Percentiles rank a stretch among this genome's conserved stretches.
Conservation (phyloP, 768 basidiomycete species). For the Kwoniella europaea region DNA sequence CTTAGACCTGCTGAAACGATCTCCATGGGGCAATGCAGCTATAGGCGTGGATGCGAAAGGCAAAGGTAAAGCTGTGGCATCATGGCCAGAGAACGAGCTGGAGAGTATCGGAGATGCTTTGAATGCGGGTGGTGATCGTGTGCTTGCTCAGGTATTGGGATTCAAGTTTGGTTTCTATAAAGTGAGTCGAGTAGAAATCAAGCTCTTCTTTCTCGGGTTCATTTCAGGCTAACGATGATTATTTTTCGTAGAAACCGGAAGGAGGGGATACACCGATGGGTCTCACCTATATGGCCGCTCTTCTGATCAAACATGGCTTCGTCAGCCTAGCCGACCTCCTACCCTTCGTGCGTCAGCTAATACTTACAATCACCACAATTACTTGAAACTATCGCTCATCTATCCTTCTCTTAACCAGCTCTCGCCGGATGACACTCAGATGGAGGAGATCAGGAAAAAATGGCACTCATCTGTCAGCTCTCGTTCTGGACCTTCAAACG, state of each 20-base stretch:
- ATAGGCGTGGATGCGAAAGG: constrained; percentile 52
- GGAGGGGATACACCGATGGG: constrained; percentile 72
- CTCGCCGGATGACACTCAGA: constrained; percentile 74
- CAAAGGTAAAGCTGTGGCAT: constrained; percentile 42
- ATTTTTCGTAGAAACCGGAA: constrained; percentile 64
- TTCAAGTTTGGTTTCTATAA: constrained; percentile 95
- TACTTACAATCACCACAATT: background rate
- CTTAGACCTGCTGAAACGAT: constrained; percentile 79
- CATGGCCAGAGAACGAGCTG: constrained; percentile 43
- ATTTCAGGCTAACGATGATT: background rate
- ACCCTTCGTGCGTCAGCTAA: constrained; percentile 71
- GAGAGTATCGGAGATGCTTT: constrained; percentile 44
- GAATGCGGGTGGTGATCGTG: constrained; percentile 55
- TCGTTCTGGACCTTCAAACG: constrained; percentile 41
- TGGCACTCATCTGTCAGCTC: constrained; percentile 61
- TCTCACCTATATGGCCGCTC: constrained; percentile 79
- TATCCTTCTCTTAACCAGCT: constrained; percentile 62
- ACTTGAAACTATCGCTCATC: background rate
- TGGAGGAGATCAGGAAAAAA: constrained; percentile 70
- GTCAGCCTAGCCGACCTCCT: constrained; percentile 85
- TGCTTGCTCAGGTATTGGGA: constrained; percentile 81
- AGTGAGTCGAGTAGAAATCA: constrained; percentile 61
- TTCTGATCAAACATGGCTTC: constrained; percentile 88
- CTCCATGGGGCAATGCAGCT: constrained; percentile 70
- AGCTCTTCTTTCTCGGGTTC: background rate